Evolutionary conservation across 345 rosid species (phyloP), one percentile per base, ranked within the genome.

Genomic region (Xanthoceras sorbifolium): DNA sequence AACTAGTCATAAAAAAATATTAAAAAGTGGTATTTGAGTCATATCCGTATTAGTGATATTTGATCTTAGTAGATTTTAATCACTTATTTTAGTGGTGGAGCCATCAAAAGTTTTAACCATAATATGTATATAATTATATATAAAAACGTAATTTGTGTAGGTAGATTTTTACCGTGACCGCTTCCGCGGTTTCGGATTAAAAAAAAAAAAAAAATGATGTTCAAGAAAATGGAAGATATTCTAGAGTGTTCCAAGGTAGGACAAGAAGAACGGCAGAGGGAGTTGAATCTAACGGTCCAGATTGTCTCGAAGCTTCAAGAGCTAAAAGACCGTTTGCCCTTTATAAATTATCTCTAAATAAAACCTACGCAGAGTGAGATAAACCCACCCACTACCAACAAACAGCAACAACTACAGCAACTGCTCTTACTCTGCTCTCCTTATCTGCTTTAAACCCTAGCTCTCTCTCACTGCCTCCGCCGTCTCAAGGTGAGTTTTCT

Each of bases 211-310:
- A n/a, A n/a, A n/a, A n/a, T n/a, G n/a, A n/a, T n/a, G n/a, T n/a
- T n/a, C n/a, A n/a, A n/a, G 26, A 23, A 55, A 50, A 9, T 0
- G 26, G 17, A 23, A 32, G 42, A 29, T 26, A 62, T 86, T 86
- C 86, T 50, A 76, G 86, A 72, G 72, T 54, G 72, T 85, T 85
- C 86, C 22, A 34, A 69, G 29, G 64, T 3, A n/a, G 18, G 60
- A 78, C 77, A 52, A 68, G 57, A 18, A 15, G 3, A 57, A 20
- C 63, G 67, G 76, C 46, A 22, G 6, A 15, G 7, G 14, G 18
- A 32, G 25, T 17, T 23, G 1, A 62, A 87, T 80, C 80, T 76
- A 78, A 87, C 89, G 92, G 90, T 60, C 77, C 5, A 38, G 82
- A 85, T 84, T 36, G 9, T 54, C 9, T 40, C n/a, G 74, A 80